phyloP scores from a whole-genome alignment of 306 rosid species.

The Castanopsis chinensis region DNA sequence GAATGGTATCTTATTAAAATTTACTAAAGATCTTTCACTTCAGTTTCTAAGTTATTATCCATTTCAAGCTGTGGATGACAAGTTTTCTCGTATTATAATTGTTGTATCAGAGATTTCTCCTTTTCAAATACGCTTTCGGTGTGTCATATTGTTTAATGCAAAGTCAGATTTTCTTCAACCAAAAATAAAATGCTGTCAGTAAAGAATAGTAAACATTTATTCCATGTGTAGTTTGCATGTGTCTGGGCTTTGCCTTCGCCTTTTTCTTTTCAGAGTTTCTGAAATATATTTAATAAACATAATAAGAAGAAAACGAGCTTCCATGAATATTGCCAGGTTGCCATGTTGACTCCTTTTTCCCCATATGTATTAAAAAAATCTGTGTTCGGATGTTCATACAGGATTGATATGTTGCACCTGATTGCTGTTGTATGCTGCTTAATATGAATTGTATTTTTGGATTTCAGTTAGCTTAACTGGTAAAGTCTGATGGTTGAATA shows the following conservation, averaged over 20 bases:
- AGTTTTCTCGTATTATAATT: neutral
- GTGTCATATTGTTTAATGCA: neutral
- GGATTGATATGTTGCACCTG: neutral
- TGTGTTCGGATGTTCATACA: neutral
- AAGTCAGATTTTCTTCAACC: neutral
- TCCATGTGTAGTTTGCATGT: neutral
- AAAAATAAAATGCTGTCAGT: neutral
- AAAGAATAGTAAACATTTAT: neutral
- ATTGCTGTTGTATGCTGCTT: neutral
- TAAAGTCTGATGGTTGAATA: too few species aligned
- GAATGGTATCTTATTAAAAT: neutral
- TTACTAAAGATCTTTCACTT: neutral
- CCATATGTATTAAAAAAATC: neutral
- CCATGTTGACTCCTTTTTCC: neutral
- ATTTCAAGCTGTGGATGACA: conserved; percentile 14
- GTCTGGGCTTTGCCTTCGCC: neutral
- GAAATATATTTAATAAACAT: neutral
- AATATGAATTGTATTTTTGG: neutral
- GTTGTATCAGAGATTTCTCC: neutral
- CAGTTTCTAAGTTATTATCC: conserved; percentile 2
- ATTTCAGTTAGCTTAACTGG: too few species aligned
- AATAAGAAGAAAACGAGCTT: neutral
- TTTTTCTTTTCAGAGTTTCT: neutral
- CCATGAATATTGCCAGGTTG: neutral
- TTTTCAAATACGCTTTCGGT: neutral